Base-by-base conservation (phyloP, 352 stramenopile species). In the Phytophthora citrophthora region DNA sequence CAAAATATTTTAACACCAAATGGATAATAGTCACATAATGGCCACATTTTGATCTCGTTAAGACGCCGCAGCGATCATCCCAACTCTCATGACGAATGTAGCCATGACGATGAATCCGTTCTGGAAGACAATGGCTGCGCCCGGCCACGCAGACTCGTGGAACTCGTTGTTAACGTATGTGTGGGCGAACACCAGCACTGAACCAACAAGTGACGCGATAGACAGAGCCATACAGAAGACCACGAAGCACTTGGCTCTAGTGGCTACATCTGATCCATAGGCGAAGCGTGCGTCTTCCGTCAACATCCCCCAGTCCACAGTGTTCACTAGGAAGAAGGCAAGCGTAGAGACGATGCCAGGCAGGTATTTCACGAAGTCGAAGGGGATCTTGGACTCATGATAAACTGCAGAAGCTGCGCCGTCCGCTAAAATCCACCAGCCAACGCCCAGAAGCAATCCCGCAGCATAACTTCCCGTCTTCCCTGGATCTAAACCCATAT, bases 301-400 rank as follows among this genome's bases (percentile, higher is more conserved):
- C 2, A 90, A 49, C 78, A 90, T 88, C 9, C 79, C 76, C 78
- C 81, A 90, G 62, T 90, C 76, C 12, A 90, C 65, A 27, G 78
- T 86, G 29, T 90, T 90, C 6, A 88, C 46, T 76, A 90, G 48
- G 23, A 90, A 78, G 63, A 90, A 90, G 29, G 74, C 68, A 27
- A 88, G 68, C 36, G 76, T 85, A 1, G 81, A 86, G 50, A 81
- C 47, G 36, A 88, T 70, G 26, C 81, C 81, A 9, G 81, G 81
- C 36, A 80, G 54, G 47, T 86, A 88, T 50, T 88, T 82, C 51
- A 77, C 63, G 46, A 86, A 82, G 55, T 81, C 74, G 52, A 90
- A 88, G 13, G 81, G 74, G 39, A 87, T 88, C 41, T 83, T 61
- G 43, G 81, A 86, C 52, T 82, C 39, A 27, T 73, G 61, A 23